These are phyloP conservation scores for Biscogniauxia mediterranea DNA, from an alignment of 2,329 filamentous ascomycete genomes.

Conservation along the genomic window DNA sequence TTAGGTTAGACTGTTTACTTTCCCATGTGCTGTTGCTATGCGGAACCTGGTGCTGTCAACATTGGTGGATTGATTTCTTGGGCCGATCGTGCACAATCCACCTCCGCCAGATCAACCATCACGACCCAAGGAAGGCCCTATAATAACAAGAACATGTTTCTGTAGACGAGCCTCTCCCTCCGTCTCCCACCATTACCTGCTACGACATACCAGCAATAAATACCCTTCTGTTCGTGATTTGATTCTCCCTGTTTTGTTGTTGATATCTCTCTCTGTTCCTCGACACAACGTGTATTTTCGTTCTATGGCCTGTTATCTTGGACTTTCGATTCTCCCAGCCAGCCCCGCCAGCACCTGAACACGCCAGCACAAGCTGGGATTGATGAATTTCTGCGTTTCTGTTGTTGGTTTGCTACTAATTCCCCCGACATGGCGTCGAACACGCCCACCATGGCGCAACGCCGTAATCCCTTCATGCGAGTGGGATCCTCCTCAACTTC, in stretches of 20 bases:
- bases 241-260: background rate
- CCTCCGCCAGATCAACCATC: background rate
- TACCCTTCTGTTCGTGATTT: background rate
- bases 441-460: constrained; percentile 63
- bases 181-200: background rate
- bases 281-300: constrained; percentile 17
- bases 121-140: background rate
- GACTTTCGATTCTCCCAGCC: background rate
- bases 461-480: constrained; percentile 77
- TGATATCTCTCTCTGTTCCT: background rate
- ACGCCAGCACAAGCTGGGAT: constrained; percentile 3
- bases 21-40: background rate
- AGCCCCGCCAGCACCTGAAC: background rate
- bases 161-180: background rate
- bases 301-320: constrained; percentile 23
- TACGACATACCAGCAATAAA: background rate
- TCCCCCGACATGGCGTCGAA: constrained; percentile 48
- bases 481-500: constrained; percentile 69
- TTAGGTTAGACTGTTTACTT: background rate
- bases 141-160: background rate
- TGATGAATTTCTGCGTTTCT: constrained; percentile 12
- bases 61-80: background rate
- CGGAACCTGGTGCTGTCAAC: background rate
- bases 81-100: background rate
- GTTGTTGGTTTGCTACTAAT: constrained; percentile 5